Percentiles rank a stretch among this genome's conserved stretches.
Evolutionary conservation across 768 basidiomycete genomes (phyloP).

Genomic region (Boletus speciosus): DNA sequence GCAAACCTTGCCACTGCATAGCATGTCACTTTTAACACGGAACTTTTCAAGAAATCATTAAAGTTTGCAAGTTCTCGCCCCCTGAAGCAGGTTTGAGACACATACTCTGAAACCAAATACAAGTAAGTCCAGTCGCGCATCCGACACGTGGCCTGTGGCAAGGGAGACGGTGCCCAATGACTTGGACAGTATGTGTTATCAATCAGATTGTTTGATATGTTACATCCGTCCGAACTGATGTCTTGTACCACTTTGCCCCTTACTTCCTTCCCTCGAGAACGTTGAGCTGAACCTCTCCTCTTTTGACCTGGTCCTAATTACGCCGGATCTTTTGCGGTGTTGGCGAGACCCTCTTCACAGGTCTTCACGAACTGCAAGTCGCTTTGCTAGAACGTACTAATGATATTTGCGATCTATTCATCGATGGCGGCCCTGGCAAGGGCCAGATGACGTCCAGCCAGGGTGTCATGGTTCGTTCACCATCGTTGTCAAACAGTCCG

Average conservation of each 20-base stretch:
- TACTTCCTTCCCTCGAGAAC: not conserved
- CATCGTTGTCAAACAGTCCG: not conserved
- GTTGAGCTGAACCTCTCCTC: not conserved
- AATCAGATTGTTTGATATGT: not conserved
- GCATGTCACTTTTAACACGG: not conserved
- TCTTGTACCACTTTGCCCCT: not conserved
- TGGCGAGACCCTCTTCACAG: not conserved
- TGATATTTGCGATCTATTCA: not conserved
- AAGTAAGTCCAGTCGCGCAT: not conserved
- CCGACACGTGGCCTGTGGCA: not conserved
- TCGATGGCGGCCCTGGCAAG: not conserved
- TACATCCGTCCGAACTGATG: not conserved
- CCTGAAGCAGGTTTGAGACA: not conserved
- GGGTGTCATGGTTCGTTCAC: not conserved
- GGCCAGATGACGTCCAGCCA: not conserved
- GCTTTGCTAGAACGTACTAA: too few species aligned
- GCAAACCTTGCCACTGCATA: not conserved
- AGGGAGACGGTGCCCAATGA: not conserved
- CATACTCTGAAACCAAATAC: not conserved
- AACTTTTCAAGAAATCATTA: not conserved
- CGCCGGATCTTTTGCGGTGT: not conserved
- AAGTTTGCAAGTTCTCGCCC: too few species aligned
- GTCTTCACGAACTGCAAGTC: not conserved
- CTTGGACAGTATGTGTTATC: not conserved
- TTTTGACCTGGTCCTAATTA: not conserved